These are phyloP conservation scores for Clonostachys rhizophaga DNA, from an alignment of 2,329 filamentous ascomycete genomes.

Conservation along the genomic window DNA sequence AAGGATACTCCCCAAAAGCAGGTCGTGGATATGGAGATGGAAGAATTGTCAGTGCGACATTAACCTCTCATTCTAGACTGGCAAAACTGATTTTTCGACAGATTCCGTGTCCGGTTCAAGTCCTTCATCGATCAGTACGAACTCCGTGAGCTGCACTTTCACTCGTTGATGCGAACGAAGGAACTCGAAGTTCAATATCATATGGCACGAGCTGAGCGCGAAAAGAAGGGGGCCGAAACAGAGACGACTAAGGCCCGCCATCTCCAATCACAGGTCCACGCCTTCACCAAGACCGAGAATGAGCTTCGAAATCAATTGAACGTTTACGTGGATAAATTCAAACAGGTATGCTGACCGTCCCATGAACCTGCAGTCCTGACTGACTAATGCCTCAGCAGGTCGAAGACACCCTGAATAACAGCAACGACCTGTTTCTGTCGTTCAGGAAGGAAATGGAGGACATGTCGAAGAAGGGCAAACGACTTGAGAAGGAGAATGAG, in stretches of 20 bases:
- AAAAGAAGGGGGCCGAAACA: conserved; percentile 81
- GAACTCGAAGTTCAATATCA: conserved; percentile 94
- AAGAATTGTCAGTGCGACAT: conserved; percentile 67
- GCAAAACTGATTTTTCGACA: conserved; percentile 23
- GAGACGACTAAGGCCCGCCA: conserved; percentile 78
- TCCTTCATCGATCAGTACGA: conserved; percentile 97
- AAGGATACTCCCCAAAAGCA: conserved; percentile 79
- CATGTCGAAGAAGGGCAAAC: conserved; percentile 98
- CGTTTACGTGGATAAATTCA: conserved; percentile 98
- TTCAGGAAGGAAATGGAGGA: conserved; percentile 99
- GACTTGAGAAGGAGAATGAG: conserved; percentile 93
- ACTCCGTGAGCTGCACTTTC: conserved; percentile 89
- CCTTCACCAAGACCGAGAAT: conserved; percentile 92
- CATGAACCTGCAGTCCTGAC: background rate
- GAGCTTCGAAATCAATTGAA: conserved; percentile 93
- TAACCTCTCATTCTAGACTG: background rate
- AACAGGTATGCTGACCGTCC: conserved; percentile 64
- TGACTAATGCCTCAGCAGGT: conserved; percentile 54
- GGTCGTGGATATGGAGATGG: conserved; percentile 79
- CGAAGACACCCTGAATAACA: conserved; percentile 97
- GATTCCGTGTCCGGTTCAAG: conserved; percentile 84
- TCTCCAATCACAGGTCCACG: conserved; percentile 86
- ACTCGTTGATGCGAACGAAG: conserved; percentile 86
- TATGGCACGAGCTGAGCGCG: conserved; percentile 80
- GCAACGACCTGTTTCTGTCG: conserved; percentile 93